Evolutionary conservation across 305 asterid genomes (phyloP).

Genomic region (Fraxinus platypoda): DNA sequence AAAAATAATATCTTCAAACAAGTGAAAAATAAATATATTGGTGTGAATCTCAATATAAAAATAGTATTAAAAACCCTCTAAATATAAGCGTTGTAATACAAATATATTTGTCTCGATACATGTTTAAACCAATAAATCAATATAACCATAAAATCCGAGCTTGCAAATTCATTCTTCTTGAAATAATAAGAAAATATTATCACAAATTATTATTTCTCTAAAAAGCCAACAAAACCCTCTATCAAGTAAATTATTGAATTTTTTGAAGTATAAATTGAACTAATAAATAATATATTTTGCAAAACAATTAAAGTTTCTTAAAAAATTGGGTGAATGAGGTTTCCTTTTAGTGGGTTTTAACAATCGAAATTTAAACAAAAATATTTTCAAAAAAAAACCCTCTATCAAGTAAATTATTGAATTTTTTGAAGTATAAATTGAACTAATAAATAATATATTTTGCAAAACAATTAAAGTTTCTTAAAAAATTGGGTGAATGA

Average conservation of each 20-base stretch:
- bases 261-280: not conserved
- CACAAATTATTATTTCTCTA: not conserved
- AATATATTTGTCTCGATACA: not conserved
- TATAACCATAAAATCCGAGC: not conserved
- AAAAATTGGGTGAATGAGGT: not conserved
- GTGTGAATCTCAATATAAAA: not conserved
- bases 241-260: not conserved
- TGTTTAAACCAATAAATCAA: not conserved
- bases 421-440: not conserved
- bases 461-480: too few species aligned
- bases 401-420: not conserved
- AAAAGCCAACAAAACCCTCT: not conserved
- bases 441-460: too few species aligned
- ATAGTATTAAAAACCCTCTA: not conserved
- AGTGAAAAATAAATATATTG: not conserved
- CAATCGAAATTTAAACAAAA: too few species aligned
- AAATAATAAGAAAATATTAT: not conserved
- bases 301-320: too few species aligned
- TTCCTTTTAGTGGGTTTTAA: too few species aligned
- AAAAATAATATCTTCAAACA: not conserved
- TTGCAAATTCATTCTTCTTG: not conserved
- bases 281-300: too few species aligned
- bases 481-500: not conserved
- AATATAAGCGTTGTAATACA: not conserved
- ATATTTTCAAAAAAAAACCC: too few species aligned